Evolutionary conservation across 2,329 filamentous ascomycete species (phyloP).

Genomic region (Microsporum ferrugineum): DNA sequence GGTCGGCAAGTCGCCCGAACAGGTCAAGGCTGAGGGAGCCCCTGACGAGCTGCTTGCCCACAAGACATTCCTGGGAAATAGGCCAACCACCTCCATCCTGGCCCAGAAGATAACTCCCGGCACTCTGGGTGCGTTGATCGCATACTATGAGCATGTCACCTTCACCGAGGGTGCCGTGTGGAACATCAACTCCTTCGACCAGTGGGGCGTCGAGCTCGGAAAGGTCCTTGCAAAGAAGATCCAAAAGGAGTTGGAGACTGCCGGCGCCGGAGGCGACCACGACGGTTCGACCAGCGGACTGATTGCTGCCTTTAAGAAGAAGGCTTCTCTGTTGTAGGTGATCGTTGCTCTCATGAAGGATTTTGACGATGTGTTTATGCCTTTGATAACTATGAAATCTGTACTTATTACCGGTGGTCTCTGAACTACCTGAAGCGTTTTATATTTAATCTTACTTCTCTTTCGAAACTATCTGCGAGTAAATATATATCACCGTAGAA

Average conservation of each 20-base stretch:
- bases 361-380: background rate
- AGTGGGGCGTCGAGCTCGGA: slow-evolving; percentile 98
- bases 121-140: slow-evolving; percentile 87
- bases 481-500: background rate
- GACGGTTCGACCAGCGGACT: slow-evolving; percentile 81
- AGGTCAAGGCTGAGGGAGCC: slow-evolving; percentile 39
- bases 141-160: slow-evolving; percentile 97
- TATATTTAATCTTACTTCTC: background rate
- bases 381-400: background rate
- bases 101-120: slow-evolving; percentile 88
- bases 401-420: background rate
- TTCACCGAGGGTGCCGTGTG: slow-evolving; percentile 96
- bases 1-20: slow-evolving; percentile 43
- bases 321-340: slow-evolving; percentile 30
- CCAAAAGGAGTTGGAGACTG: slow-evolving; percentile 66
- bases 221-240: slow-evolving; percentile 94
- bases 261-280: slow-evolving; percentile 61
- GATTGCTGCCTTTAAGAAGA: slow-evolving; percentile 85
- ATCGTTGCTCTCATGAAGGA: background rate
- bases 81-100: slow-evolving; percentile 89
- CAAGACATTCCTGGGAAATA: slow-evolving; percentile 98
- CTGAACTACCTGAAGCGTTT: background rate
- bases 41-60: slow-evolving; percentile 62
- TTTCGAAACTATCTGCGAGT: background rate
- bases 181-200: slow-evolving; percentile 99